phyloP scores from a whole-genome alignment of 1,139 yeast species.

The Geotrichum europaeum region DNA sequence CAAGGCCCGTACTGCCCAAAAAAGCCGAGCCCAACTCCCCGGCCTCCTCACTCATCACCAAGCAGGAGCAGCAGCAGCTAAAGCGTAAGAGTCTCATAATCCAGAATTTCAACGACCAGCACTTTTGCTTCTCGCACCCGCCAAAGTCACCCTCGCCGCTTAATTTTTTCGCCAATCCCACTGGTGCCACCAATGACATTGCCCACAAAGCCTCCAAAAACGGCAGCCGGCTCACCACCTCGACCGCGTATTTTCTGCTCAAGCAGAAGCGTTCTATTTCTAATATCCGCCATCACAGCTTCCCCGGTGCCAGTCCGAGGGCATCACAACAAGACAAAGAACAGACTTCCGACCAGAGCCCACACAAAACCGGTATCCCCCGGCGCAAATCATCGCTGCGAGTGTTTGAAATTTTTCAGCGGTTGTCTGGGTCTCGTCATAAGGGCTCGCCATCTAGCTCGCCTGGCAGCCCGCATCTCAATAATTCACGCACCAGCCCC shows the following conservation, averaged over 20 bases:
- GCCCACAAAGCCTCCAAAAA: neutral
- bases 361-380: neutral
- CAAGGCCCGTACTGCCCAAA: neutral
- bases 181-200: neutral
- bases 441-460: neutral
- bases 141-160: neutral
- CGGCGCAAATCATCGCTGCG: neutral
- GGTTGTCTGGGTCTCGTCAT: neutral
- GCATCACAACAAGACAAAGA: neutral
- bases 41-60: neutral
- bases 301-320: neutral
- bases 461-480: neutral
- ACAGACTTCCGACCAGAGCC: neutral
- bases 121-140: neutral
- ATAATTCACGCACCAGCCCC: neutral
- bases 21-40: neutral
- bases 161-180: neutral
- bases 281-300: neutral
- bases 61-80: neutral
- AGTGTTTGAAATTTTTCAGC: neutral
- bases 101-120: conserved; percentile 12
- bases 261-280: neutral
- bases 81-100: conserved; percentile 9
- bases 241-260: neutral
- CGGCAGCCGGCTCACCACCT: neutral